Conservation (phyloP, 176 grass and related monocot genomes). For the Musa acuminata region DNA sequence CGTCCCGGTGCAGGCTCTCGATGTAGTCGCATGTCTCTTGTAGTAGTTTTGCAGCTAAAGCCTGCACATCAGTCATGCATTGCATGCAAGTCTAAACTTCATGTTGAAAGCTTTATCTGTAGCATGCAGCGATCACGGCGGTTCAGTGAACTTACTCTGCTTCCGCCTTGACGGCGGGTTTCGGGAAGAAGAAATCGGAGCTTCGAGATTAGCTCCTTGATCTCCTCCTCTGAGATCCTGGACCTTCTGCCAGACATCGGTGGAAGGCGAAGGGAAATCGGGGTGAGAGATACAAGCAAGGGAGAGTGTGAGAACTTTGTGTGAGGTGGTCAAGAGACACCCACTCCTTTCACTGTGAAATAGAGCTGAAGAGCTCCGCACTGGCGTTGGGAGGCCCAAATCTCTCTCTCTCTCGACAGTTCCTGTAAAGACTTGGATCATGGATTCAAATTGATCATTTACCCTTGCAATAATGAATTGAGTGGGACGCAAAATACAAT, state of each 20-base stretch:
- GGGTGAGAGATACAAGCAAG: background rate
- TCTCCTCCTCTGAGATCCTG: conserved; percentile 53
- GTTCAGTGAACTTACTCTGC: conserved; percentile 20
- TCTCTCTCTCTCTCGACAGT: no score
- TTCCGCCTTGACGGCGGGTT: conserved; percentile 18
- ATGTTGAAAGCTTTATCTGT: background rate
- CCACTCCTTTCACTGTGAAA: no score
- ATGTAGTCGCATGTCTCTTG: conserved; percentile 75
- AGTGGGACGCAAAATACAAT: no score
- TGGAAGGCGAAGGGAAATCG: background rate
- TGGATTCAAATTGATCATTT: no score
- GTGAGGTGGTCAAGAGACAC: background rate
- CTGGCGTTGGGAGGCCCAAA: no score
- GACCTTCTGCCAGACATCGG: conserved; percentile 46
- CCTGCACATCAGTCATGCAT: conserved; percentile 18
- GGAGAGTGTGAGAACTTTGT: background rate
- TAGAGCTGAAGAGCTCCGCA: no score
- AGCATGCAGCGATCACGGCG: background rate
- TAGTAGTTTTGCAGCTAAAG: conserved; percentile 49
- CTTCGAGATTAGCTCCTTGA: conserved; percentile 67
- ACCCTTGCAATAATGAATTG: no score
- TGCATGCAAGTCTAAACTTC: background rate
- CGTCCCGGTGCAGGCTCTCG: conserved; percentile 65
- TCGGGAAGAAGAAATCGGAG: conserved; percentile 51
- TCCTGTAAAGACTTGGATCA: no score